Percentiles rank a stretch among this genome's conserved stretches.
These are phyloP conservation scores for Hanseniaspora occidentalis DNA, from an alignment of 805 yeast genomes.

Conservation along the genomic window DNA sequence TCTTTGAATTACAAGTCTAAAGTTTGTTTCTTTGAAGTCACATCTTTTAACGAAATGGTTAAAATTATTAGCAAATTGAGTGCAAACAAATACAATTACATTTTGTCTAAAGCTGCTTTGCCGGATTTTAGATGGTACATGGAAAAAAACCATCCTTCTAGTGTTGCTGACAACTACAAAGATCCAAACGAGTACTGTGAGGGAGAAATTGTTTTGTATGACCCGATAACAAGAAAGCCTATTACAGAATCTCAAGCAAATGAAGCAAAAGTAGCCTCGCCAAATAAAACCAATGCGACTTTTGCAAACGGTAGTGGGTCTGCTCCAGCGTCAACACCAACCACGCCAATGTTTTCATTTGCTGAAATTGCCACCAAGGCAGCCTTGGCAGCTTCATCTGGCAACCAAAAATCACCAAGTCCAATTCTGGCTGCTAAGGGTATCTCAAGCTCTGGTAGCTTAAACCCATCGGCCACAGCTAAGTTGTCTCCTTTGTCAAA, in stretches of 20 bases:
- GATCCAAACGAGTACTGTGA: slow-evolving; percentile 3
- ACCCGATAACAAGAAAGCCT: slow-evolving; percentile 9
- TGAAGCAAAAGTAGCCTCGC: slow-evolving; percentile 1
- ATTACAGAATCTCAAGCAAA: slow-evolving; percentile 4
- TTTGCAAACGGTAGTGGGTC: background rate
- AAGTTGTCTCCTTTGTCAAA: too few species aligned
- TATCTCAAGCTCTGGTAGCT: too few species aligned
- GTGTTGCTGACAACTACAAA: background rate
- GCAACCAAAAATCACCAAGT: background rate
- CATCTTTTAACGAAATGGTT: slow-evolving; percentile 28
- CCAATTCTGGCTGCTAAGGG: background rate
- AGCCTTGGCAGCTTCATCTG: background rate
- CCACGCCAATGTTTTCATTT: background rate
- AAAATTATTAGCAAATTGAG: slow-evolving; percentile 23
- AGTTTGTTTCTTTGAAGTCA: slow-evolving; percentile 34
- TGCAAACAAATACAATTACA: slow-evolving; percentile 25
- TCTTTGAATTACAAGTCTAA: slow-evolving; percentile 44
- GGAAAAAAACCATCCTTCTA: slow-evolving; percentile 11
- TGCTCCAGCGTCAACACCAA: background rate
- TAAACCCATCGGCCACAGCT: too few species aligned
- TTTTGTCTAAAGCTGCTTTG: slow-evolving; percentile 26
- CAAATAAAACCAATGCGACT: background rate
- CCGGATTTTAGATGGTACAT: slow-evolving; percentile 28
- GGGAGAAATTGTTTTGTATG: slow-evolving; percentile 1
- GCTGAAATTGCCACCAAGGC: background rate